Evolutionary conservation across 805 yeast species (phyloP).

Genomic region (Lachancea fermentati): DNA sequence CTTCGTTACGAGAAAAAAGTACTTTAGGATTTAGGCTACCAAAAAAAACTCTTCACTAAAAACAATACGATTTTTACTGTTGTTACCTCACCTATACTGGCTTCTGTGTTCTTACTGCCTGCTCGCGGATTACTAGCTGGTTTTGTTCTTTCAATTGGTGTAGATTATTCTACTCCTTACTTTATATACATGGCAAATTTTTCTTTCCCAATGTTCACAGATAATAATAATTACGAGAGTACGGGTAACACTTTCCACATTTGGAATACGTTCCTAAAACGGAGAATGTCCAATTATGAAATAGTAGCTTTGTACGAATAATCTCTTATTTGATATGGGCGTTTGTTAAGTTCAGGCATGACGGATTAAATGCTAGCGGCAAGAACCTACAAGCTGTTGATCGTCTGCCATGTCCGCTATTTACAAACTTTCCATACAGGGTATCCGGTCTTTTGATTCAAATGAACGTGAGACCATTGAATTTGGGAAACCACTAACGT

Average conservation of each 20-base stretch:
- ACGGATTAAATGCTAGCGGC: no score
- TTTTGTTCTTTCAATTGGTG: not conserved
- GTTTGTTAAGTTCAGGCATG: no score
- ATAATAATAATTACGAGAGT: no score
- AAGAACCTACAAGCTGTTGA: no score
- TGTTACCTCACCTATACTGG: not conserved
- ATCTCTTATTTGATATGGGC: no score
- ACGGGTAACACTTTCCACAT: no score
- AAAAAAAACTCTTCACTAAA: not conserved
- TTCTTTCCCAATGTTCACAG: not conserved
- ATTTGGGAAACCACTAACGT: slow-evolving; percentile 84
- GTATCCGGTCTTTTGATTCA: slow-evolving; percentile 89
- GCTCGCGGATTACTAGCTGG: not conserved
- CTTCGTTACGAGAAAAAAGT: not conserved
- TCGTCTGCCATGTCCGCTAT: slow-evolving; percentile 37
- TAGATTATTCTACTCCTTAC: not conserved
- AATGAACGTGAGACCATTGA: slow-evolving; percentile 78
- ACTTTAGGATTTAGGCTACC: not conserved
- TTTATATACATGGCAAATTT: not conserved
- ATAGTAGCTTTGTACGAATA: no score
- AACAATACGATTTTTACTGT: not conserved
- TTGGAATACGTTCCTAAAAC: no score
- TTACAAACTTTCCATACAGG: slow-evolving; percentile 67
- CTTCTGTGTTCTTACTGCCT: not conserved
- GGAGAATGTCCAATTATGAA: no score